Base-by-base conservation (phyloP, 495 filamentous ascomycete species). In the Polyplosphaeria fusca region DNA sequence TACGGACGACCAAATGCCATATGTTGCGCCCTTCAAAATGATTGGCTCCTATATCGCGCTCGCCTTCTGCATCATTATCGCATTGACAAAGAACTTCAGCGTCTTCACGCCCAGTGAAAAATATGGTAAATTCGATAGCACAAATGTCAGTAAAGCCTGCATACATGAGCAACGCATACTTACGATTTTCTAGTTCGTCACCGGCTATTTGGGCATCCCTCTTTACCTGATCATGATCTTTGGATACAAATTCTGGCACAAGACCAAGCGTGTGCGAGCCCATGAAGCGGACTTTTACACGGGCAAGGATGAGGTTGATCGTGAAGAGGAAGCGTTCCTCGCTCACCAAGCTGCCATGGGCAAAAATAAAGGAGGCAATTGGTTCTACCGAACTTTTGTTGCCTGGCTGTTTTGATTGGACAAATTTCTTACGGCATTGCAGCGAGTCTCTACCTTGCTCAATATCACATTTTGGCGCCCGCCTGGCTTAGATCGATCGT, bases 121-220 rank as follows among this genome's bases (percentile, higher is more conserved):
- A 35, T 82, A 78, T 48, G 79, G 80, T 11, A 75, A 78, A 38
- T 85, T 83, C 67, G 75, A 35, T 35, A 7, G 14, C 30, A 35
- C 7, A 14, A 35, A 35, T 14, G n/a, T n/a, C n/a, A n/a, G n/a
- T n/a, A n/a, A n/a, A n/a, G n/a, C n/a, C n/a, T n/a, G n/a, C n/a
- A n/a, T n/a, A n/a, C n/a, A n/a, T n/a, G n/a, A n/a, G n/a, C n/a
- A n/a, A n/a, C n/a, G n/a, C n/a, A n/a, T n/a, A n/a, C n/a, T n/a
- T n/a, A n/a, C n/a, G n/a, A n/a, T n/a, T n/a, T n/a, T n/a, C n/a
- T n/a, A n/a, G 62, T 93, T 93, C 70, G 79, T 94, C 69, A 91
- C 87, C 0, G 82, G 82, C 3, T 91, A 93, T 63, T 80, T 91
- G 3, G 89, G 88, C 27, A 91, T 94, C 64, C 86, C 86, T 3